These are phyloP conservation scores for Exophiala aquamarina DNA, from an alignment of 2,329 filamentous ascomycete species.

Conservation along the genomic window DNA sequence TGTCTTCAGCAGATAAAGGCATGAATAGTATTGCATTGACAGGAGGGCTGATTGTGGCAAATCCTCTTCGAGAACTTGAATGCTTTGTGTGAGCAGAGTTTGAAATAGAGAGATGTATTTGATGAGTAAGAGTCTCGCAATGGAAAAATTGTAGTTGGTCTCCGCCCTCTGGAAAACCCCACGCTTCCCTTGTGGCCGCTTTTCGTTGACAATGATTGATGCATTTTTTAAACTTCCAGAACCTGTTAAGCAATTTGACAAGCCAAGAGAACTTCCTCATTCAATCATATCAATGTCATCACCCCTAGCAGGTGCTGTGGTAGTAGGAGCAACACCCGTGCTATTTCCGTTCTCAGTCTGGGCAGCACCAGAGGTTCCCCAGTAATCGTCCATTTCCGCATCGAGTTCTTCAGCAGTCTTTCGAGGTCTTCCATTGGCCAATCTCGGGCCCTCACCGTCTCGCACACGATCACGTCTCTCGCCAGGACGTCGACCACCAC, in stretches of 20 bases:
- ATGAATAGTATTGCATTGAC: too few species aligned
- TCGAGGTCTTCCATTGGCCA: slow-evolving; percentile 62
- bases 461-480: slow-evolving; percentile 37
- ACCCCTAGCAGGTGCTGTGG: slow-evolving; percentile 32
- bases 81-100: too few species aligned
- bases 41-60: too few species aligned
- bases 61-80: too few species aligned
- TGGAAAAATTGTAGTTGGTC: too few species aligned
- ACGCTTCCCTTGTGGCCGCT: too few species aligned
- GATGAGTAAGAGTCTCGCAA: too few species aligned
- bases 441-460: slow-evolving; percentile 38
- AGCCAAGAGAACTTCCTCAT: slow-evolving; percentile 34
- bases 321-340: slow-evolving; percentile 34
- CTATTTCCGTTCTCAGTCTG: slow-evolving; percentile 32
- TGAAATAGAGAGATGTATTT: too few species aligned
- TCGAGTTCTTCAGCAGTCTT: slow-evolving; percentile 93
- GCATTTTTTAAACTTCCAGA: not conserved
- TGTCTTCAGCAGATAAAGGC: too few species aligned
- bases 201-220: too few species aligned
- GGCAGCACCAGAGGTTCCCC: slow-evolving; percentile 52
- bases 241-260: not conserved
- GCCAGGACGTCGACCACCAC: slow-evolving; percentile 48
- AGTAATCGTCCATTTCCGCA: slow-evolving; percentile 97
- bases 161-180: too few species aligned
- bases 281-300: slow-evolving; percentile 74